These are phyloP conservation scores for Podospora appendiculata DNA, from an alignment of 495 filamentous ascomycete species.

Conservation along the genomic window DNA sequence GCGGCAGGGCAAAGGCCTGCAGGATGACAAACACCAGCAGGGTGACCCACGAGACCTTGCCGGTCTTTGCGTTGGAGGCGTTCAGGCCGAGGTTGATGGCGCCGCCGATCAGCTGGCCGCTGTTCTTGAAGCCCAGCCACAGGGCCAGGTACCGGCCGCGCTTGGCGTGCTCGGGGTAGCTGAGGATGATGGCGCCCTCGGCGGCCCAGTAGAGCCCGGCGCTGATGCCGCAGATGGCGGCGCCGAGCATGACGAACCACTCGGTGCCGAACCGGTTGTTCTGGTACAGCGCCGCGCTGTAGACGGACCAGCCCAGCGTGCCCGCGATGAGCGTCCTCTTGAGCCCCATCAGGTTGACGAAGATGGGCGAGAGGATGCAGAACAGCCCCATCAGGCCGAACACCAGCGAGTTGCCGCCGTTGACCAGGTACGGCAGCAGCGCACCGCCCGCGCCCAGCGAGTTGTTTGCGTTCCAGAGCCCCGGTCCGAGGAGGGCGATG, in stretches of 20 bases:
- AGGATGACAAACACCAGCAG: constrained; percentile 55
- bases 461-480: constrained; percentile 66
- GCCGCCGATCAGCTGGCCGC: constrained; percentile 57
- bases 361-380: constrained; percentile 45
- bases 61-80: constrained; percentile 39
- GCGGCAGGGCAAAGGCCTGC: constrained; percentile 48
- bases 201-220: constrained; percentile 64
- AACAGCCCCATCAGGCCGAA: constrained; percentile 60
- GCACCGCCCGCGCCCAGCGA: constrained; percentile 58
- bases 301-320: constrained; percentile 58
- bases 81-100: constrained; percentile 58
- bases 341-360: constrained; percentile 54
- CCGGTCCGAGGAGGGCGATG: constrained; percentile 56
- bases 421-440: constrained; percentile 55
- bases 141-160: constrained; percentile 51
- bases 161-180: constrained; percentile 57
- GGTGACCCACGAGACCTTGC: constrained; percentile 54
- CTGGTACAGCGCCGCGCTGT: constrained; percentile 57
- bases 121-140: constrained; percentile 54
- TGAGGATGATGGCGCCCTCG: constrained; percentile 56
- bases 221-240: constrained; percentile 55
- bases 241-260: constrained; percentile 58
- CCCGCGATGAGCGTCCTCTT: constrained; percentile 58
- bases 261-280: constrained; percentile 57
- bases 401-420: constrained; percentile 59